These are phyloP conservation scores for Keithomyces neogunnii DNA, from an alignment of 2,329 filamentous ascomycete genomes.

Conservation along the genomic window DNA sequence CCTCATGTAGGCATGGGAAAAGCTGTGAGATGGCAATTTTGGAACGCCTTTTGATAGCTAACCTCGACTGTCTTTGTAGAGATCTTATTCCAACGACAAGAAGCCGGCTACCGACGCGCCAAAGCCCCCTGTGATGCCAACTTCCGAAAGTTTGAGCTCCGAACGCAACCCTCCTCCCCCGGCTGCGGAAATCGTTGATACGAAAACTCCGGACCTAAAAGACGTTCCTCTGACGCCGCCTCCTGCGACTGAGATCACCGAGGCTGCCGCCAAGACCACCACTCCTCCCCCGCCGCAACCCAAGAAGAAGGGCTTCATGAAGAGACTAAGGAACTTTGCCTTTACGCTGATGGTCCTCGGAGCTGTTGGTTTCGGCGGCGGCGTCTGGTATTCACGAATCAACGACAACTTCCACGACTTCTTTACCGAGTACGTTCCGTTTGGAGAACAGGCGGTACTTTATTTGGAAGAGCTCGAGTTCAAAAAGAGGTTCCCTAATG, in stretches of 20 bases:
- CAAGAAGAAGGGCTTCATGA: constrained; percentile 57
- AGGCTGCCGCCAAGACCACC: constrained; percentile 11
- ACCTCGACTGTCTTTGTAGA: constrained; percentile 26
- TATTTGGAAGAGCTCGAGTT: constrained; percentile 96
- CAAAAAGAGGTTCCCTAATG: constrained; percentile 66
- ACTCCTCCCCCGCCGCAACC: constrained; percentile 29
- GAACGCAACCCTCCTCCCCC: constrained; percentile 33
- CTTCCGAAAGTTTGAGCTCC: constrained; percentile 42
- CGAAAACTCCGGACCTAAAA: constrained; percentile 16
- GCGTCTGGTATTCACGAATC: constrained; percentile 85
- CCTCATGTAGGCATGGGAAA: not conserved
- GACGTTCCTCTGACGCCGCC: constrained; percentile 21
- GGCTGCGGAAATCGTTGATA: constrained; percentile 21
- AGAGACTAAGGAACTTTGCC: constrained; percentile 69
- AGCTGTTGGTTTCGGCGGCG: constrained; percentile 72
- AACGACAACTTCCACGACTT: constrained; percentile 99
- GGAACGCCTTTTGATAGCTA: not conserved
- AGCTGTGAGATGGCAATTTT: not conserved
- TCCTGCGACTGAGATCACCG: constrained; percentile 2
- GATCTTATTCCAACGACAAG: constrained; percentile 47
- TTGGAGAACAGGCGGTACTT: constrained; percentile 86
- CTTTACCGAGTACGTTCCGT: constrained; percentile 95
- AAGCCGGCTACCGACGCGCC: constrained; percentile 40
- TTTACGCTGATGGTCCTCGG: constrained; percentile 70
- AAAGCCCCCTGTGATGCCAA: constrained; percentile 44